These are phyloP conservation scores for Phytopythium litorale DNA, from an alignment of 352 stramenopile genomes.

Conservation along the genomic window DNA sequence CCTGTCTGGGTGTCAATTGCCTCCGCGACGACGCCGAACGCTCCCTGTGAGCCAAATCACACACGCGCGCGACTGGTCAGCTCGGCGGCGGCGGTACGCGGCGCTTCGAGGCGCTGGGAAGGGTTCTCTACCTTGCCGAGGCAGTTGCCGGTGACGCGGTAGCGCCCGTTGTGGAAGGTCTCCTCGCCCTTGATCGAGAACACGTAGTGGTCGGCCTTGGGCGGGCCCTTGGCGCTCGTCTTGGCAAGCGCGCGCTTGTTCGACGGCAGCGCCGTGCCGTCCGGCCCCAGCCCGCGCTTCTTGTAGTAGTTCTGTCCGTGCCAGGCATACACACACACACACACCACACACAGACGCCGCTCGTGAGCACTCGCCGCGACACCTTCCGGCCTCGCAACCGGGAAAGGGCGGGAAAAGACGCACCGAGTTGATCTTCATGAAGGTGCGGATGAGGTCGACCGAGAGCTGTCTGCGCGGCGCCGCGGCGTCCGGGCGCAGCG, in stretches of 20 bases:
- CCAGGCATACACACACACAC: constrained; percentile 1
- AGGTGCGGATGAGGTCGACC: constrained; percentile 93
- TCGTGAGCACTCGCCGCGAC: not conserved
- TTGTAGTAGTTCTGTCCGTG: constrained; percentile 74
- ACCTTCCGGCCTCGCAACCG: not conserved
- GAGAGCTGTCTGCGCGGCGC: constrained; percentile 82
- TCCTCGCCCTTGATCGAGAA: constrained; percentile 55
- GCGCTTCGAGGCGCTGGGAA: not conserved
- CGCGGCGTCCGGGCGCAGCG: constrained; percentile 26
- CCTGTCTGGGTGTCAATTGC: constrained; percentile 71
- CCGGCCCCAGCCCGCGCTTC: constrained; percentile 55
- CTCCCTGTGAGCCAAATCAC: constrained; percentile 37
- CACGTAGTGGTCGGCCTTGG: constrained; percentile 45
- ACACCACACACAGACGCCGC: not conserved
- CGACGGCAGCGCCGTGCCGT: constrained; percentile 43
- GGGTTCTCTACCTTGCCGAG: constrained; percentile 61
- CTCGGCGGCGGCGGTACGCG: not conserved
- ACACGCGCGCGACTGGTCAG: constrained; percentile 11
- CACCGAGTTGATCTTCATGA: constrained; percentile 96
- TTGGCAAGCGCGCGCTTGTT: constrained; percentile 55
- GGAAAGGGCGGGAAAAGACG: constrained; percentile 11
- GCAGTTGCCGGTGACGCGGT: constrained; percentile 60
- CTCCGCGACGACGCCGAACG: constrained; percentile 83
- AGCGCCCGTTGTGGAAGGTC: constrained; percentile 71
- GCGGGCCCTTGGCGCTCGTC: constrained; percentile 17